Conservation (phyloP, 139 green algal genomes). For the Chlorella sp. region DNA sequence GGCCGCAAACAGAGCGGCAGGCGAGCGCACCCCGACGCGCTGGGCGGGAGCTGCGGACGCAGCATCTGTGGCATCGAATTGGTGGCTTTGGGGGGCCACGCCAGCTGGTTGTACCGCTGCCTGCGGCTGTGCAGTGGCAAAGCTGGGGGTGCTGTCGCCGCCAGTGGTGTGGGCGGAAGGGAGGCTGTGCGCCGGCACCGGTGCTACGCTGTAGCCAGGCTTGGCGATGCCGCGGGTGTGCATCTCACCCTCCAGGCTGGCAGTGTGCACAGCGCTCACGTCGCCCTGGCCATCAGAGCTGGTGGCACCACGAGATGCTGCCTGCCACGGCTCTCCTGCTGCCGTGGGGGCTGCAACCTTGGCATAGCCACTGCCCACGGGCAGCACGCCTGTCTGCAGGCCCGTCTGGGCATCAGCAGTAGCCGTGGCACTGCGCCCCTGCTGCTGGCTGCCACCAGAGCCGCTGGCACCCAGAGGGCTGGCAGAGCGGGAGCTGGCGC, state of each 20-base stretch:
- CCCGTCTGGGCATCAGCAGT: background rate
- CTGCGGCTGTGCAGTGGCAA: too few species aligned
- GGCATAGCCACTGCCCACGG: too few species aligned
- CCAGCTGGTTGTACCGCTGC: too few species aligned
- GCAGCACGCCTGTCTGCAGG: background rate
- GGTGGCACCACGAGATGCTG: background rate
- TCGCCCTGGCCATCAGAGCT: too few species aligned
- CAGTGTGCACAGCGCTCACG: background rate
- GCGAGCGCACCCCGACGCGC: background rate
- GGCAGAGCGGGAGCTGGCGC: background rate
- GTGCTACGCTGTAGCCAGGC: background rate
- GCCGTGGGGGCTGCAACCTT: background rate
- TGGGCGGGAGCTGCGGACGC: background rate
- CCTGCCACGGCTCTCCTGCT: too few species aligned
- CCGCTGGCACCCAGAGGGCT: background rate
- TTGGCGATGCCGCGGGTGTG: background rate
- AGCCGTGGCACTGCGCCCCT: too few species aligned
- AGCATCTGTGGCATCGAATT: background rate
- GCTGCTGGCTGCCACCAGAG: background rate
- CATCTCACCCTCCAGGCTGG: background rate
- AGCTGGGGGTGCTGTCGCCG: background rate
- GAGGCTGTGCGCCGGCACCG: background rate
- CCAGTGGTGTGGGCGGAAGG: background rate
- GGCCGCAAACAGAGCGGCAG: background rate
- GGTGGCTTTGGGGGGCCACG: background rate